These are phyloP conservation scores for Gaeumannomyces sp. DNA, from an alignment of 2,329 filamentous ascomycete genomes.

Conservation along the genomic window DNA sequence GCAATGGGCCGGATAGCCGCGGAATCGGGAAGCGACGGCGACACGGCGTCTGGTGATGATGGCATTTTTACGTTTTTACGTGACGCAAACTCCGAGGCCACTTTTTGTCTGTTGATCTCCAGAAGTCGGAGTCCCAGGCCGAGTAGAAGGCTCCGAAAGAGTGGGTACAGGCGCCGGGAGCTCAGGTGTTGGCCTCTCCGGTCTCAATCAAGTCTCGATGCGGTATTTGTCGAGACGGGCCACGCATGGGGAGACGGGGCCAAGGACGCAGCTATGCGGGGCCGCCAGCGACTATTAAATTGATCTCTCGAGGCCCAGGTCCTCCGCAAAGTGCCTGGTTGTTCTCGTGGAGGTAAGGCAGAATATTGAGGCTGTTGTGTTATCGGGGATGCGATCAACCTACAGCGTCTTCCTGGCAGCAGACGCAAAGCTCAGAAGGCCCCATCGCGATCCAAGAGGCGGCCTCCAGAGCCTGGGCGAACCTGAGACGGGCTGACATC, in stretches of 20 bases:
- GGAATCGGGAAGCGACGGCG: conserved; percentile 2
- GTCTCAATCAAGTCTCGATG: too few relatives aligned
- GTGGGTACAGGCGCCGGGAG: background rate
- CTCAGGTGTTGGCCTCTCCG: too few relatives aligned
- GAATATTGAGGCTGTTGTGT: too few relatives aligned
- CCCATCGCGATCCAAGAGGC: too few relatives aligned
- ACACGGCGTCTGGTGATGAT: background rate
- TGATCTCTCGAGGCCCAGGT: background rate
- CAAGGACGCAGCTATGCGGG: too few relatives aligned
- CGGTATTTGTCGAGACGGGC: background rate
- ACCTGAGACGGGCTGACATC: too few relatives aligned
- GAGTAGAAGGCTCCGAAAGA: background rate
- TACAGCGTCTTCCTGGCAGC: too few relatives aligned
- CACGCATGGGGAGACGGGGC: background rate
- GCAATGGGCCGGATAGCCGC: conserved; percentile 4
- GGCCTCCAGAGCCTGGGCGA: too few relatives aligned
- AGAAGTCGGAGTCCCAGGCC: background rate
- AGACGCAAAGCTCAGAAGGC: too few relatives aligned
- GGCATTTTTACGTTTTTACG: background rate
- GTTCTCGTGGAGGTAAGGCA: background rate
- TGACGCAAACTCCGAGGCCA: background rate
- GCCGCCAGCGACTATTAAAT: background rate
- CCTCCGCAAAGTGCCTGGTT: too few relatives aligned
- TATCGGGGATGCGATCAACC: too few relatives aligned
- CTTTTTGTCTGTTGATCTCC: background rate